Base-by-base conservation (phyloP, 352 stramenopile species). In the Plasmopara muralis region DNA sequence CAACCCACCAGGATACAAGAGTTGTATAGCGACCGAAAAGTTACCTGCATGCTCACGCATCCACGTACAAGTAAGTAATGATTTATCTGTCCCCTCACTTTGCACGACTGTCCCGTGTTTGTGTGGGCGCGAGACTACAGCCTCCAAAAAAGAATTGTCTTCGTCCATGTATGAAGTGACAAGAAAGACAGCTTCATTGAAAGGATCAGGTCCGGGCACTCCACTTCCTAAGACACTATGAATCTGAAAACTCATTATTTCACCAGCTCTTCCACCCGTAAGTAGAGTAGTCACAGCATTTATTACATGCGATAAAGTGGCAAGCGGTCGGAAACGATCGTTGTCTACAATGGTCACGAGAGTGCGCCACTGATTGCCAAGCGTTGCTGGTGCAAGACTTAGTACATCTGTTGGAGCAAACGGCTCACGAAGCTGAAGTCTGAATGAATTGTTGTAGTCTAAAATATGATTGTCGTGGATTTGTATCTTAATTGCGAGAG, bases 381-480 rank as follows among this genome's bases (percentile, higher is more conserved):
- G 57, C 1, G 47, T 75, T 37, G 60, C 58, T 6, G 33, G 52
- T 9, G 47, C 56, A 34, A 53, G 48, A 20, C 28, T 42, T 51
- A 50, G 16, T 39, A 55, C 29, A 18, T 68, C 60, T 16, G 43
- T 54, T 15, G 60, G 60, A 29, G 25, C 16, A n/a, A 64, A 57
- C 20, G 20, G 20, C 20, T 25, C 20, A 25, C 20, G 20, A 3
- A 25, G 20, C 20, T 25, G 20, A 25, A 95, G 59, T 10, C 77
- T 68, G 45, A 95, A 93, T 0, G 57, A 70, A 49, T 93, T 81
- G 48, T 93, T 61, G 6, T 42, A 61, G 28, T 95, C 80, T 2
- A 79, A 50, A 29, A 80, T 39, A 29, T 83, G 77, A 50, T 98
- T 87, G 51, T 97, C 89, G 55, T 97, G 87, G 50, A 98, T 95